phyloP scores from a whole-genome alignment of 352 stramenopile species.

The Pythium folliculosum region DNA sequence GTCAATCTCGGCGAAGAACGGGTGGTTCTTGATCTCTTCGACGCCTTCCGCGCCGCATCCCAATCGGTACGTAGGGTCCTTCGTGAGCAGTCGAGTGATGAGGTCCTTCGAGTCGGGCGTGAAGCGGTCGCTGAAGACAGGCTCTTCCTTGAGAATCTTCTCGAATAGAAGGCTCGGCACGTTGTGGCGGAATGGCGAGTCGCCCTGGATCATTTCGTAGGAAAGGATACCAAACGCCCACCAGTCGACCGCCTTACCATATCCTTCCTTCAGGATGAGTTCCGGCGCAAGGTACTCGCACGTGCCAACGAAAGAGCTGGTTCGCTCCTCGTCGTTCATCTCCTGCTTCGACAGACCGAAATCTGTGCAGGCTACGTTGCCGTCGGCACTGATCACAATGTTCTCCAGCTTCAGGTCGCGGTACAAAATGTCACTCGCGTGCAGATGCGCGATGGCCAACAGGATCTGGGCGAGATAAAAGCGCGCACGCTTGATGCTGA shows the following conservation, averaged over 20 bases:
- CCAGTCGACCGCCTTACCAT: slow-evolving; percentile 74
- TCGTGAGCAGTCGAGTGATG: slow-evolving; percentile 58
- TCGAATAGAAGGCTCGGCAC: slow-evolving; percentile 71
- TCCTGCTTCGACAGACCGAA: slow-evolving; percentile 79
- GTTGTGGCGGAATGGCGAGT: slow-evolving; percentile 73
- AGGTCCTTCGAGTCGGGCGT: slow-evolving; percentile 66
- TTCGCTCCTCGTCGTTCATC: slow-evolving; percentile 67
- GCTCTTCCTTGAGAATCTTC: slow-evolving; percentile 78
- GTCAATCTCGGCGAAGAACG: slow-evolving; percentile 73
- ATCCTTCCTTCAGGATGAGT: slow-evolving; percentile 70
- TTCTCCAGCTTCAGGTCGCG: slow-evolving; percentile 79
- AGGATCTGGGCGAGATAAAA: slow-evolving; percentile 75
- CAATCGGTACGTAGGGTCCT: slow-evolving; percentile 53
- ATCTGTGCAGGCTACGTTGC: slow-evolving; percentile 71
- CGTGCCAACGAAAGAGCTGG: slow-evolving; percentile 73
- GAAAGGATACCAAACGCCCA: slow-evolving; percentile 77
- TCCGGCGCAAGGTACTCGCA: slow-evolving; percentile 76
- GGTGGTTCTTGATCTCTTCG: slow-evolving; percentile 72
- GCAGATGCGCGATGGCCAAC: slow-evolving; percentile 63
- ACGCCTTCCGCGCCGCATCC: slow-evolving; percentile 59
- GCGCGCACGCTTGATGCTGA: slow-evolving; percentile 70
- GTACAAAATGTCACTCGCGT: slow-evolving; percentile 69
- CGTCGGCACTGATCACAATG: slow-evolving; percentile 70
- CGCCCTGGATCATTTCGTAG: slow-evolving; percentile 77
- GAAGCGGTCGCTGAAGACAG: slow-evolving; percentile 69